Conservation (phyloP, 208 protist genomes). For the Trypanosoma brucei region DNA sequence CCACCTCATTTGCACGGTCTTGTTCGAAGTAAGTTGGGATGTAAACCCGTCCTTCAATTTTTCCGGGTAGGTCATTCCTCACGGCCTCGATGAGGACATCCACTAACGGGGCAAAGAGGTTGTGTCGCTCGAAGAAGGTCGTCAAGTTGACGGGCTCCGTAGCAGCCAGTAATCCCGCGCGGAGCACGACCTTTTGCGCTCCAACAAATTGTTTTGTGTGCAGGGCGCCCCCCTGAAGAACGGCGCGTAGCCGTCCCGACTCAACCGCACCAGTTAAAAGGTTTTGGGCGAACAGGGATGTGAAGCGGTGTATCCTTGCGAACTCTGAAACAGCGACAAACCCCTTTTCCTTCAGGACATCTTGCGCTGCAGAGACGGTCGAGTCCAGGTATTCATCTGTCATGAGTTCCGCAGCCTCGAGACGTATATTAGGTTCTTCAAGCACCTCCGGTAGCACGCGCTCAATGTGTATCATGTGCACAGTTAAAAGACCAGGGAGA, state of each 20-base stretch:
- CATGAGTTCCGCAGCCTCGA: conserved; percentile 67
- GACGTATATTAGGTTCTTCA: conserved; percentile 34
- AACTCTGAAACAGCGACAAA: conserved; percentile 59
- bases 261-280: conserved; percentile 45
- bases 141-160: conserved; percentile 52
- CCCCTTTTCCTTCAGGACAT: conserved; percentile 56
- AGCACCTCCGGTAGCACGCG: conserved; percentile 60
- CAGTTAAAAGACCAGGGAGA: conserved; percentile 60
- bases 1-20: conserved; percentile 37
- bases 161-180: conserved; percentile 56
- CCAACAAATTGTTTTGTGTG: conserved; percentile 73
- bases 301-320: conserved; percentile 54
- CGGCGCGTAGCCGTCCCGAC: conserved; percentile 30
- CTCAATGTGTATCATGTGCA: conserved; percentile 64
- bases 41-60: conserved; percentile 46
- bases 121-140: conserved; percentile 49
- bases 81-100: conserved; percentile 33
- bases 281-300: conserved; percentile 49
- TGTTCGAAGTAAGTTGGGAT: conserved; percentile 46
- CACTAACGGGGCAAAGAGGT: conserved; percentile 51
- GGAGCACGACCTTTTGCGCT: conserved; percentile 54
- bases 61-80: conserved; percentile 42
- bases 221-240: conserved; percentile 44
- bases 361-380: conserved; percentile 38
- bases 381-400: conserved; percentile 59